Evolutionary conservation across 2,329 filamentous ascomycete species (phyloP), one percentile per base, ranked within the genome.

Genomic region (Chalaropsis thielavioides): DNA sequence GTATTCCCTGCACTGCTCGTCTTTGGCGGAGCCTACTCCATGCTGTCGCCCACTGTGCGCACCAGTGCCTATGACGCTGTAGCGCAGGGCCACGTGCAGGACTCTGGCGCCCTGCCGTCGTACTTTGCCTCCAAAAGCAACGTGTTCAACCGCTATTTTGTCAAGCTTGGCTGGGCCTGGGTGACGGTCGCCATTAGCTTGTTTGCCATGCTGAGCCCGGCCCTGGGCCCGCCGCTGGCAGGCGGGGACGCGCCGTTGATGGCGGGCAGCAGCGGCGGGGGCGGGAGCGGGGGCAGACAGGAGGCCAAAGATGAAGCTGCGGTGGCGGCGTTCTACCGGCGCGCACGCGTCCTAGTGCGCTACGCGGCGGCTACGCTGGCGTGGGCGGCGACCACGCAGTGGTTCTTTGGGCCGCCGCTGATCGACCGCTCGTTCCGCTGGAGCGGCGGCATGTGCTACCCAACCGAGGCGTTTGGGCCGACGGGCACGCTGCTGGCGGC

Each of bases 121-220:
- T 99, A 97, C 79, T 99, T 99, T 74, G 92, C 94, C 59, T 87
- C 87, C 70, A 99, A 99, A 76, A 82, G 85, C 74, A 99, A 99
- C 76, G 71, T 96, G 63, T 88, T 97, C 81, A 99, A 99, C 73
- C 75, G 88, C 59, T 82, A 91, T 71, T 99, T 97, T 72, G 94
- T 99, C 71, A 99, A 99, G 79, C 80, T 89, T 64, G 92, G 92
- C 68, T 99, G 94, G 94, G 82, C 86, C 61, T 99, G 94, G 94
- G 85, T 90, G 38, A 91, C 89, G 0, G 73, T 83, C 10, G 86
- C 89, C 0, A 92, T 96, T 71, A 75, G 82, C 41, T 74, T 83
- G 17, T 90, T 96, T 68, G 74, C 89, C 6, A 74, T 85, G 51
- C 85, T 84, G 27, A 88, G 95, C 72, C 84, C 87, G 71, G 69